Conservation (phyloP, 805 yeast genomes). For the Helenozyma rhizophorensis region DNA sequence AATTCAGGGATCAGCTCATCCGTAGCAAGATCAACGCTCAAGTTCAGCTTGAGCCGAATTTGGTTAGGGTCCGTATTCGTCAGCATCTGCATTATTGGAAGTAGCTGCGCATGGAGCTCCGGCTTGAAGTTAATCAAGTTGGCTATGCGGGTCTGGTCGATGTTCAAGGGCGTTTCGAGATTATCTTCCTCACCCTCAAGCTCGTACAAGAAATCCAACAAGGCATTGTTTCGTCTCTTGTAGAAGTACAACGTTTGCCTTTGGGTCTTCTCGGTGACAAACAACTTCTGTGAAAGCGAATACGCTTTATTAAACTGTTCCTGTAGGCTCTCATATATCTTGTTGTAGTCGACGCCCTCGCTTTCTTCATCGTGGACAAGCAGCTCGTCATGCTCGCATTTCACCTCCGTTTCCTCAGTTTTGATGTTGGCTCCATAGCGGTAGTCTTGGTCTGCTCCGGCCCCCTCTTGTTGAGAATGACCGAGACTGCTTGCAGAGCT, state of each 20-base stretch:
- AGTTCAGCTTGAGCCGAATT: constrained; percentile 15
- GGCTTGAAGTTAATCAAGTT: constrained; percentile 22
- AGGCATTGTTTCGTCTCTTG: constrained; percentile 34
- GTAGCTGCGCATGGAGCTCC: constrained; percentile 13
- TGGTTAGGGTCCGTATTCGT: constrained; percentile 5
- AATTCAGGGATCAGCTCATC: constrained; percentile 36
- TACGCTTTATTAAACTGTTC: constrained; percentile 22
- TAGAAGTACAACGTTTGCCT: constrained; percentile 31
- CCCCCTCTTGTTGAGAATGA: too few species aligned
- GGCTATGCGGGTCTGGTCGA: constrained; percentile 17
- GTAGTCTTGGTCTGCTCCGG: too few species aligned
- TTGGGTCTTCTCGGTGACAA: constrained; percentile 29
- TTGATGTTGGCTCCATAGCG: too few species aligned
- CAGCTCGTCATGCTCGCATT: not conserved
- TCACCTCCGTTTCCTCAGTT: too few species aligned
- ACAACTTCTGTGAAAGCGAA: constrained; percentile 22
- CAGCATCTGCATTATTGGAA: constrained; percentile 15
- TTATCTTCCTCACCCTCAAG: constrained; percentile 9
- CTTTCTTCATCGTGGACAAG: too few species aligned
- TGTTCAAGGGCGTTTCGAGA: constrained; percentile 2
- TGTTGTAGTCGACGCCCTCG: constrained; percentile 19
- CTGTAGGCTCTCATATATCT: constrained; percentile 25
- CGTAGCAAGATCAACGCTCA: constrained; percentile 24
- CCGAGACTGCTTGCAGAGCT: too few species aligned
- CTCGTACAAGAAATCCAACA: constrained; percentile 26